A percentile compares a stretch with the other conserved stretches of the same genome.
Conservation (phyloP, 2,329 filamentous ascomycete genomes). For the Aspergillus luchuensis region DNA sequence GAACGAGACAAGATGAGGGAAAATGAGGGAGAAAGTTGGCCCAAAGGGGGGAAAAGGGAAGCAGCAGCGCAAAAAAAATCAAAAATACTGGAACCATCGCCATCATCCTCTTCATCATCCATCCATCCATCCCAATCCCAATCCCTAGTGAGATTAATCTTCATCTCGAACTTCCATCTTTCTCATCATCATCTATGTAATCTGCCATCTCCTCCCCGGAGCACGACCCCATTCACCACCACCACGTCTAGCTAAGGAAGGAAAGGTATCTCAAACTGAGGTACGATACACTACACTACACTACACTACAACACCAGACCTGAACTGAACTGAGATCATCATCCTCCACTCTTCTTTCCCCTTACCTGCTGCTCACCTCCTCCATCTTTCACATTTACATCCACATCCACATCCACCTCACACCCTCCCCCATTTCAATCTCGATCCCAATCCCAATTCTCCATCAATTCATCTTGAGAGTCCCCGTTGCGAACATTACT, state of each 20-base stretch:
- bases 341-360: background rate
- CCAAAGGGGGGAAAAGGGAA: conserved; percentile 14
- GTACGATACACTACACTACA: background rate
- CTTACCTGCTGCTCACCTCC: background rate
- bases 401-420: background rate
- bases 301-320: background rate
- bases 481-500: conserved; percentile 2
- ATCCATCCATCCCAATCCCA: background rate
- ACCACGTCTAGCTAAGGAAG: no score
- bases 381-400: background rate
- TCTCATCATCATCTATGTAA: conserved; percentile 2
- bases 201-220: background rate
- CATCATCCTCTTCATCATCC: conserved; percentile 14
- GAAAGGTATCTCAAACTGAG: background rate
- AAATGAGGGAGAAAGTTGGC: conserved; percentile 15
- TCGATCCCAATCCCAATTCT: conserved; percentile 3
- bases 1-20: conserved; percentile 7
- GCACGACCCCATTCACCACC: background rate
- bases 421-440: conserved; percentile 1
- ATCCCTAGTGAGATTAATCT: background rate
- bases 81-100: conserved; percentile 16
- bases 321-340: background rate
- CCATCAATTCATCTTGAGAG: conserved; percentile 1
- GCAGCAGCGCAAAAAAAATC: conserved; percentile 9
- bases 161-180: conserved; percentile 3